Conservation (phyloP, 768 basidiomycete species). For the Clavaria fumosa region DNA sequence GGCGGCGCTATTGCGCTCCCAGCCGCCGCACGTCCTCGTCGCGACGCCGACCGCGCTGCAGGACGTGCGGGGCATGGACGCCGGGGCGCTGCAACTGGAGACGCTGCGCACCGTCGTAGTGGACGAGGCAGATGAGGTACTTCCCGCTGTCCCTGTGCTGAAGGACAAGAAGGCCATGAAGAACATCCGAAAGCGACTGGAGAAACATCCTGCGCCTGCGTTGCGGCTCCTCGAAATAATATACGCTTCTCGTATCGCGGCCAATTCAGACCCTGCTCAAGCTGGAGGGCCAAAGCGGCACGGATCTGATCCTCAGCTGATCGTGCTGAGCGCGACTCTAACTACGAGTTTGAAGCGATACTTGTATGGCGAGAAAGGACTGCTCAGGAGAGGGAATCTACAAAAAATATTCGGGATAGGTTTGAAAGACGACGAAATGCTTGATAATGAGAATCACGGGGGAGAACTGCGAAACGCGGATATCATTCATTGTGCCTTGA, state of each 20-base stretch:
- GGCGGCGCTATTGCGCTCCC: constrained; percentile 22
- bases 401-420: constrained; percentile 24
- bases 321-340: constrained; percentile 61
- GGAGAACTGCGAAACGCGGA: too few relatives aligned
- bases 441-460: too few relatives aligned
- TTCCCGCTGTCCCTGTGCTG: constrained; percentile 36
- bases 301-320: constrained; percentile 33
- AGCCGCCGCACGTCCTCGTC: constrained; percentile 52
- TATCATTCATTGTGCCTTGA: constrained; percentile 41
- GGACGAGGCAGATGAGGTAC: constrained; percentile 63
- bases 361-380: constrained; percentile 41
- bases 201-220: constrained; percentile 42
- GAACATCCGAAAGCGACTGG: constrained; percentile 27
- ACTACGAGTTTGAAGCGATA: constrained; percentile 36
- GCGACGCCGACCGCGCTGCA: constrained; percentile 55
- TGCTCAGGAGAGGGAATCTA: constrained; percentile 33
- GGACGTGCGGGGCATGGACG: constrained; percentile 34
- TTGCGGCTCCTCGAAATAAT: constrained; percentile 43
- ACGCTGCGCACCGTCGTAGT: constrained; percentile 45
- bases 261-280: constrained; percentile 4
- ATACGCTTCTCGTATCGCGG: constrained; percentile 24
- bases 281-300: constrained; percentile 9
- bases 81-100: constrained; percentile 28
- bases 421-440: too few relatives aligned
- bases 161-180: constrained; percentile 23